Percentiles rank a stretch among this genome's conserved stretches.
These are phyloP conservation scores for Pichia manshurica DNA, from an alignment of 805 yeast genomes.

Conservation along the genomic window DNA sequence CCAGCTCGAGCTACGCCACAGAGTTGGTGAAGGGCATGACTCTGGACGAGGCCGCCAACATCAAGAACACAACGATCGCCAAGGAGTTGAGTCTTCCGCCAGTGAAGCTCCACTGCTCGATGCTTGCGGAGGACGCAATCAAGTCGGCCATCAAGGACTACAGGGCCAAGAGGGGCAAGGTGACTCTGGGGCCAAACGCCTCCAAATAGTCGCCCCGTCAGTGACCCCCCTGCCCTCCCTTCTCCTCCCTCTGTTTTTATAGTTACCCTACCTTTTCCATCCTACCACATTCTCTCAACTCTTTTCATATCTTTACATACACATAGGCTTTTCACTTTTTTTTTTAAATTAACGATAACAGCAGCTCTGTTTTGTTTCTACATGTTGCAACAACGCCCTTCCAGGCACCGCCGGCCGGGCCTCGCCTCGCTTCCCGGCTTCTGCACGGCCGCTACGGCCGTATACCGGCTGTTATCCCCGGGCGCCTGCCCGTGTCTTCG, in stretches of 20 bases:
- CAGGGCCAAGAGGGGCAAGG: constrained; percentile 65
- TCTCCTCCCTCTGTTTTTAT: no score
- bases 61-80: constrained; percentile 92
- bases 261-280: not conserved
- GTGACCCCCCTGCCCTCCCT: no score
- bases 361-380: no score
- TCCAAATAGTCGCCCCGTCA: not conserved
- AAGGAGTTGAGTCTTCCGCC: constrained; percentile 94
- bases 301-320: no score
- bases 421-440: no score
- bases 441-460: no score
- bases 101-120: constrained; percentile 94
- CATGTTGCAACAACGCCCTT: no score
- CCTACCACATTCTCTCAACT: not conserved
- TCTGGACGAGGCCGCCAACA: constrained; percentile 85
- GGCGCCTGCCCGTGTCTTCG: no score
- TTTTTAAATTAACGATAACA: no score
- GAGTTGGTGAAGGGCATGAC: constrained; percentile 93
- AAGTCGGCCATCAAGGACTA: constrained; percentile 96
- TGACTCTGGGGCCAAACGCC: constrained; percentile 61
- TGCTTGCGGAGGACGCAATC: constrained; percentile 98
- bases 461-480: no score
- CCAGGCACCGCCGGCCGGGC: no score
- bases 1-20: constrained; percentile 90
- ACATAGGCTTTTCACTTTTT: no score